phyloP scores from a whole-genome alignment of 768 basidiomycete species.

The Leucosporidium scottii region DNA sequence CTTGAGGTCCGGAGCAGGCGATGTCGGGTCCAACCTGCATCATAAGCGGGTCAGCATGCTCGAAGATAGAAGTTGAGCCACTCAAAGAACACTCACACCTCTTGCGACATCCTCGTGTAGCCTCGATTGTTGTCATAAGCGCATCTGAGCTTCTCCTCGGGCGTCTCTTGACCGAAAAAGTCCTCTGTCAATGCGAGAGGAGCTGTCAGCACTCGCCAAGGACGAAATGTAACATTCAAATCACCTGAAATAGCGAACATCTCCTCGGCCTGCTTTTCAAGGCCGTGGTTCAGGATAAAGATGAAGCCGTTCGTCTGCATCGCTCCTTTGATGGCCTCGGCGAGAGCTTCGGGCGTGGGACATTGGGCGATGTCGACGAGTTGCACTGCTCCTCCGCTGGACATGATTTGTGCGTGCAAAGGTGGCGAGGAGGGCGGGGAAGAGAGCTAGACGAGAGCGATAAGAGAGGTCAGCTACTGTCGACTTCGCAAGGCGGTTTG shows the following conservation, averaged over 20 bases:
- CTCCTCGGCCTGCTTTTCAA: slow-evolving; percentile 16
- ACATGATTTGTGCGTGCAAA: too few species aligned
- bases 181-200: slow-evolving; percentile 3
- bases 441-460: not conserved
- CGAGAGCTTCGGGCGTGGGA: slow-evolving; percentile 2
- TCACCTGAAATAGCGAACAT: slow-evolving; percentile 27
- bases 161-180: slow-evolving; percentile 25
- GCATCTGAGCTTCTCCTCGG: slow-evolving; percentile 12
- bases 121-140: slow-evolving; percentile 25
- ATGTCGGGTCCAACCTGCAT: slow-evolving; percentile 20
- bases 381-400: slow-evolving; percentile 1
- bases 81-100: slow-evolving; percentile 1
- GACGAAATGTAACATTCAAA: accelerated
- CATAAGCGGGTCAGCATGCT: not conserved
- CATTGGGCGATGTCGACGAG: slow-evolving; percentile 16
- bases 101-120: slow-evolving; percentile 23
- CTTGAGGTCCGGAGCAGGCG: slow-evolving; percentile 25
- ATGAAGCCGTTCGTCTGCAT: slow-evolving; percentile 17
- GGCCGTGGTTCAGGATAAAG: slow-evolving; percentile 17
- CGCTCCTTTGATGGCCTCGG: not conserved
- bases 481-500: too few species aligned
- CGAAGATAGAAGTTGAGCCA: too few species aligned
- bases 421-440: not conserved
- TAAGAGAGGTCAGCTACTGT: too few species aligned
- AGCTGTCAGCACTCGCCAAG: not conserved